Conservation (phyloP, 2,329 filamentous ascomycete genomes). For the Ceratocystis cacaofunesta region DNA sequence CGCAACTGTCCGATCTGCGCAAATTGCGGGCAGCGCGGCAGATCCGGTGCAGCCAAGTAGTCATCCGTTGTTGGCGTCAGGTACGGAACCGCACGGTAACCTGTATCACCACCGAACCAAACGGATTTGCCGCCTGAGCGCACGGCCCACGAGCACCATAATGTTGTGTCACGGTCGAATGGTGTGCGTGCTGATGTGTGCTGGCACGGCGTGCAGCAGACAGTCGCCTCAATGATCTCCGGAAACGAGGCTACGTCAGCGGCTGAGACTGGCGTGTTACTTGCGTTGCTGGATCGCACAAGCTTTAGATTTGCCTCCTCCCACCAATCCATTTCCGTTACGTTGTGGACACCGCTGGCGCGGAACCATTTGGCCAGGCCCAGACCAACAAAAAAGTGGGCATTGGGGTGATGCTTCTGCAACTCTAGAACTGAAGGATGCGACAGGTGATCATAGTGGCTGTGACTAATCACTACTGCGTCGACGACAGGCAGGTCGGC, state of each 20-base stretch:
- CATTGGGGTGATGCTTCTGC: slow-evolving; percentile 54
- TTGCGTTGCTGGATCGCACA: background rate
- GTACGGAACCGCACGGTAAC: slow-evolving; percentile 64
- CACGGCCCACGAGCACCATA: slow-evolving; percentile 83
- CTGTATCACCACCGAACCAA: slow-evolving; percentile 83
- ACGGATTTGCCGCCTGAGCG: slow-evolving; percentile 60
- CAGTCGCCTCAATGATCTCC: slow-evolving; percentile 49
- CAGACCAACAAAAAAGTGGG: slow-evolving; percentile 76
- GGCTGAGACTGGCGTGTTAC: slow-evolving; percentile 19
- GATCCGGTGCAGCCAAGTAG: slow-evolving; percentile 49
- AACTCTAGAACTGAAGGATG: slow-evolving; percentile 60
- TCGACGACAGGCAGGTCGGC: slow-evolving; percentile 64
- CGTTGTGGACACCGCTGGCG: slow-evolving; percentile 51
- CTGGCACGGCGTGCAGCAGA: slow-evolving; percentile 73
- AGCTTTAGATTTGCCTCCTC: slow-evolving; percentile 62
- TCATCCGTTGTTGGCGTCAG: slow-evolving; percentile 50
- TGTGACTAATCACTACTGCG: slow-evolving; percentile 70
- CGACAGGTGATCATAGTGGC: slow-evolving; percentile 85
- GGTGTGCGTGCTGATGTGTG: slow-evolving; percentile 57
- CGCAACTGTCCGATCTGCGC: slow-evolving; percentile 63
- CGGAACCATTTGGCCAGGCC: slow-evolving; percentile 75
- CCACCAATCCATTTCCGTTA: slow-evolving; percentile 95
- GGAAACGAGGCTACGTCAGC: slow-evolving; percentile 21
- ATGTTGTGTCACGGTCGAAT: slow-evolving; percentile 57
- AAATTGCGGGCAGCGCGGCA: slow-evolving; percentile 71